Percentiles rank a stretch among this genome's conserved stretches.
Evolutionary conservation across 2,329 filamentous ascomycete species (phyloP).

Genomic region (Pseudocercospora musae): DNA sequence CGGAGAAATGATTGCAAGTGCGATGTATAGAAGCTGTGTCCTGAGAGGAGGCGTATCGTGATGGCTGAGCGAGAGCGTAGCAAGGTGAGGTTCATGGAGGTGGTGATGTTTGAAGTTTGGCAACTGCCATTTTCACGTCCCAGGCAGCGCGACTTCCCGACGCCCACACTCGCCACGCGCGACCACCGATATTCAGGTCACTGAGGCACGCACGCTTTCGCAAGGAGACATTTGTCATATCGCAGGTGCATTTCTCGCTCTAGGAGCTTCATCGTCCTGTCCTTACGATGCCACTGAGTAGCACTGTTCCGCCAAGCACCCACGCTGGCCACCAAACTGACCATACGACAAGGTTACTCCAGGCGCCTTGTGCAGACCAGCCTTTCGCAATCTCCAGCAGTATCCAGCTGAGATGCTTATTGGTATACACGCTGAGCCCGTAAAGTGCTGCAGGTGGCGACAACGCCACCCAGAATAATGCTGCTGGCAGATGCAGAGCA

Average conservation of each 20-base stretch:
- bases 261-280: slow-evolving; percentile 1
- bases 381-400: slow-evolving; percentile 33
- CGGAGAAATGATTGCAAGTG: neutral
- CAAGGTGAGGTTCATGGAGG: neutral
- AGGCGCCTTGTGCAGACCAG: slow-evolving; percentile 34
- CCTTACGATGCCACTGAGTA: slow-evolving; percentile 23
- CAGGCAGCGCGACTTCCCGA: neutral
- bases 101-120: neutral
- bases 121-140: neutral
- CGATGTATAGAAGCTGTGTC: neutral
- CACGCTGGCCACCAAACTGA: slow-evolving; percentile 35
- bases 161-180: neutral
- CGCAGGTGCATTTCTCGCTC: neutral
- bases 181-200: neutral
- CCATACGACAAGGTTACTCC: slow-evolving; percentile 33
- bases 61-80: neutral
- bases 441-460: slow-evolving; percentile 26
- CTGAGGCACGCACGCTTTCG: too few species aligned
- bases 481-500: slow-evolving; percentile 9
- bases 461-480: slow-evolving; percentile 16
- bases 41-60: neutral
- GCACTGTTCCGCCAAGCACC: slow-evolving; percentile 27
- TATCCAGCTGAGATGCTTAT: slow-evolving; percentile 22
- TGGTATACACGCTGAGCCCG: slow-evolving; percentile 20
- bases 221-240: too few species aligned